phyloP scores from a whole-genome alignment of 2,329 filamentous ascomycete species.

The Colletotrichum noveboracense region DNA sequence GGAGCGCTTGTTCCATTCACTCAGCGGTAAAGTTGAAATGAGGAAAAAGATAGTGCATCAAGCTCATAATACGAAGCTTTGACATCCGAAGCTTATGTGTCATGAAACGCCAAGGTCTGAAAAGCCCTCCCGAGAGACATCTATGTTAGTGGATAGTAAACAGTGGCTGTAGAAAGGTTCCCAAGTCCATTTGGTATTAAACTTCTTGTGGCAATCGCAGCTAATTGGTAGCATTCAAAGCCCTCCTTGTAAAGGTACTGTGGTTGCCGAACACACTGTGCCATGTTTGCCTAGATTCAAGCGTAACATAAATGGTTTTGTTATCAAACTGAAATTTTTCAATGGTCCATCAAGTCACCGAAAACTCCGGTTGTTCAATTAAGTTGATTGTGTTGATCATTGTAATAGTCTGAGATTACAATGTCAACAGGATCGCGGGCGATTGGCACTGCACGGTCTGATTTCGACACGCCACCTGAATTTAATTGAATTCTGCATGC shows the following conservation, averaged over 20 bases:
- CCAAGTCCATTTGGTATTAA: not conserved
- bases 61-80: not conserved
- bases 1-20: not conserved
- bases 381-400: not conserved
- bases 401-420: not conserved
- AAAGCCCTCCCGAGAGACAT: not conserved
- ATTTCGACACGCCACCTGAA: not conserved
- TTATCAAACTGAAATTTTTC: rapidly evolving
- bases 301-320: not conserved
- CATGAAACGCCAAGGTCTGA: not conserved
- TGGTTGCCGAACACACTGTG: not conserved
- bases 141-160: not conserved
- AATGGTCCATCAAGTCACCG: rapidly evolving
- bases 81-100: not conserved
- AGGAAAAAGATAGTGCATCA: not conserved
- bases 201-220: not conserved
- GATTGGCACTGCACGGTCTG: not conserved
- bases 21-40: not conserved
- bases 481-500: not conserved
- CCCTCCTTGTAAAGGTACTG: not conserved
- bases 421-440: not conserved
- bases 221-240: not conserved
- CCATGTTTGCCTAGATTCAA: not conserved
- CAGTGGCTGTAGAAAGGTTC: not conserved
- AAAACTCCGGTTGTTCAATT: not conserved